phyloP scores from a whole-genome alignment of 2,329 filamentous ascomycete species.

The Harringtonia lauricola region DNA sequence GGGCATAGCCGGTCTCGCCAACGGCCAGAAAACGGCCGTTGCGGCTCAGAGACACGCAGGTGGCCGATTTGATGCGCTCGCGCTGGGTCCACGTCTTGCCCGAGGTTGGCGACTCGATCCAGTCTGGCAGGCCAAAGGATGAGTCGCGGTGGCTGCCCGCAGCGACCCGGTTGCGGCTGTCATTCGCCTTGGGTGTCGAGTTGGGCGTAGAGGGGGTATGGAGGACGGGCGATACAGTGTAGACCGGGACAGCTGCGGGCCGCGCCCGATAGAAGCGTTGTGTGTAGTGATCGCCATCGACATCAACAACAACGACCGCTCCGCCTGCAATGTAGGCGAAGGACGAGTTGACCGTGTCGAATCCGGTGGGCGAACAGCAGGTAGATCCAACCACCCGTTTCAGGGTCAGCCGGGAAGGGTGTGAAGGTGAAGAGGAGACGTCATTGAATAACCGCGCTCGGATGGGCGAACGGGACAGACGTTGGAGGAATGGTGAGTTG shows the following conservation, averaged over 20 bases:
- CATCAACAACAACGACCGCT: conserved; percentile 78
- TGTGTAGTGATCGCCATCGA: conserved; percentile 55
- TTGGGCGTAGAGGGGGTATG: conserved; percentile 38
- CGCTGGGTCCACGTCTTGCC: conserved; percentile 76
- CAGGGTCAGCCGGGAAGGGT: conserved; percentile 55
- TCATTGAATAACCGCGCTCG: conserved; percentile 38
- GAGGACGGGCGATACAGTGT: conserved; percentile 43
- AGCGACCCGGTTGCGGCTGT: conserved; percentile 47
- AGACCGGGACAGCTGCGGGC: conserved; percentile 59
- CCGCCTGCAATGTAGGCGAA: conserved; percentile 92
- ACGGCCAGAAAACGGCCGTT: conserved; percentile 84
- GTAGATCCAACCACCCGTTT: conserved; percentile 87
- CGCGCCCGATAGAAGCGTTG: conserved; percentile 89
- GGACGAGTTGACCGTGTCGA: conserved; percentile 65
- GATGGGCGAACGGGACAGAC: conserved; percentile 52
- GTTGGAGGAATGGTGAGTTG: conserved; percentile 58
- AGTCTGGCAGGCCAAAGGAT: conserved; percentile 32
- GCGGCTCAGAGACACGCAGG: conserved; percentile 76
- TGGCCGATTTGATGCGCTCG: conserved; percentile 89
- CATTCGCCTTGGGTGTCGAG: conserved; percentile 49
- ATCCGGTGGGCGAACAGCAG: conserved; percentile 71
- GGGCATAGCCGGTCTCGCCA: conserved; percentile 90
- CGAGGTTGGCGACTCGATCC: conserved; percentile 46
- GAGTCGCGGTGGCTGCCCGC: conserved; percentile 32
- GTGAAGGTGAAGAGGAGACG: background rate